These are phyloP conservation scores for Ilex paraguariensis DNA, from an alignment of 305 asterid species.

Conservation along the genomic window DNA sequence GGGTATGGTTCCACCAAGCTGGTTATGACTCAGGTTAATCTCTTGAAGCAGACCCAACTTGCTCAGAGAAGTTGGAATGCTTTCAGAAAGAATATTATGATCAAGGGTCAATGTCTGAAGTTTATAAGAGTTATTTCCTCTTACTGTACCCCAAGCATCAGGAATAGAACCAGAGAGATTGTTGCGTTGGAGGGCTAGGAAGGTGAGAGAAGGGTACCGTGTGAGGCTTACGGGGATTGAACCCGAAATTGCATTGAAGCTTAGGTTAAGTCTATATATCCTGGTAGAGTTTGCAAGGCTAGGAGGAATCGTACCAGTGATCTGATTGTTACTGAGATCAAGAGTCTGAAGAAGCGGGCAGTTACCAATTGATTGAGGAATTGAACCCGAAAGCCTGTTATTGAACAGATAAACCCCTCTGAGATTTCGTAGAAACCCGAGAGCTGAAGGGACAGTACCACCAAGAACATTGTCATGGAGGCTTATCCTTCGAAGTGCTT, in stretches of 20 bases:
- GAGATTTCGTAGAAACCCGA: conserved; percentile 58
- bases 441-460: conserved; percentile 56
- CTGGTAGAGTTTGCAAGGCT: conserved; percentile 58
- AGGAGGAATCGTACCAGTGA: conserved; percentile 54
- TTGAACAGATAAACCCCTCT: conserved; percentile 81
- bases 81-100: conserved; percentile 54
- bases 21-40: conserved; percentile 43
- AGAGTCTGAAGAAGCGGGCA: conserved; percentile 59
- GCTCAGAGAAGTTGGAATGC: conserved; percentile 46
- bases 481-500: conserved; percentile 69
- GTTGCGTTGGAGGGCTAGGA: conserved; percentile 68
- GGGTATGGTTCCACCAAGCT: conserved; percentile 43
- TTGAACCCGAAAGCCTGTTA: conserved; percentile 69
- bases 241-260: conserved; percentile 70
- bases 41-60: conserved; percentile 40
- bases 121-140: conserved; percentile 26
- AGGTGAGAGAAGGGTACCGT: conserved; percentile 52
- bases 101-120: conserved; percentile 43
- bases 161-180: conserved; percentile 61
- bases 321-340: conserved; percentile 71
- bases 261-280: conserved; percentile 63
- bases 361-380: conserved; percentile 64
- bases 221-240: conserved; percentile 54
- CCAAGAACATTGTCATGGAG: conserved; percentile 67
- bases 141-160: conserved; percentile 41